phyloP scores from a whole-genome alignment of 2,329 filamentous ascomycete genomes.

The Graphiopsis chlorocephala region DNA sequence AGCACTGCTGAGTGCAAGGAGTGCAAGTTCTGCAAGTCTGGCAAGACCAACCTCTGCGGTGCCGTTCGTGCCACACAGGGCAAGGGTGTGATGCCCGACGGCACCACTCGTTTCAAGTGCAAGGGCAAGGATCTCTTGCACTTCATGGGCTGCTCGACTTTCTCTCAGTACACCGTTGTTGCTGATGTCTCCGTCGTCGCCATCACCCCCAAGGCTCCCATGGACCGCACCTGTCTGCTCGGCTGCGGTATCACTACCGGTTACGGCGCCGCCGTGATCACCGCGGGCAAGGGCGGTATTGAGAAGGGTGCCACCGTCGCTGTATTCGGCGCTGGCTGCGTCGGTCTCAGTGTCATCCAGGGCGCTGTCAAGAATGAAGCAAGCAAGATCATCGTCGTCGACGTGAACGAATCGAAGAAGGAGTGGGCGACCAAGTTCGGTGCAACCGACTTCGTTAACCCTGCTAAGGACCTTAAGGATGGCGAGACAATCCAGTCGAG shows the following conservation, averaged over 20 bases:
- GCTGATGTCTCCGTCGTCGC: conserved; percentile 97
- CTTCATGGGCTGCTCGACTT: conserved; percentile 99
- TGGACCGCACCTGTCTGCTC: conserved; percentile 93
- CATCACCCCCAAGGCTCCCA: conserved; percentile 83
- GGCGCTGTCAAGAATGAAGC: conserved; percentile 84
- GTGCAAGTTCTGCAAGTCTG: conserved; percentile 99
- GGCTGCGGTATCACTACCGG: conserved; percentile 98
- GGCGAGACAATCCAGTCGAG: conserved; percentile 84
- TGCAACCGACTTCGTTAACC: conserved; percentile 96
- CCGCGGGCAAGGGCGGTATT: conserved; percentile 65
- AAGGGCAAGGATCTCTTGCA: conserved; percentile 94
- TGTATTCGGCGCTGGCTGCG: conserved; percentile 92
- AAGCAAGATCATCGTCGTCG: conserved; percentile 71
- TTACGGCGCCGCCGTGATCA: conserved; percentile 92
- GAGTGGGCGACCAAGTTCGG: conserved; percentile 92
- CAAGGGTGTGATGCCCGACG: conserved; percentile 94
- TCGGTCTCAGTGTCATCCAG: conserved; percentile 92
- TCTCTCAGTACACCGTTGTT: conserved; percentile 98
- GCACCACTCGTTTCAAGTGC: conserved; percentile 89
- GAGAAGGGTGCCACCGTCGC: conserved; percentile 88
- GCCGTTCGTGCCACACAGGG: conserved; percentile 98
- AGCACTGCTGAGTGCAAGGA: conserved; percentile 96
- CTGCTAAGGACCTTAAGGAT: conserved; percentile 59
- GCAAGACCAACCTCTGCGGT: conserved; percentile 98
- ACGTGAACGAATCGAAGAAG: conserved; percentile 87